These are phyloP conservation scores for Fistulina hepatica DNA, from an alignment of 1,284 basidiomycete genomes.

Conservation along the genomic window DNA sequence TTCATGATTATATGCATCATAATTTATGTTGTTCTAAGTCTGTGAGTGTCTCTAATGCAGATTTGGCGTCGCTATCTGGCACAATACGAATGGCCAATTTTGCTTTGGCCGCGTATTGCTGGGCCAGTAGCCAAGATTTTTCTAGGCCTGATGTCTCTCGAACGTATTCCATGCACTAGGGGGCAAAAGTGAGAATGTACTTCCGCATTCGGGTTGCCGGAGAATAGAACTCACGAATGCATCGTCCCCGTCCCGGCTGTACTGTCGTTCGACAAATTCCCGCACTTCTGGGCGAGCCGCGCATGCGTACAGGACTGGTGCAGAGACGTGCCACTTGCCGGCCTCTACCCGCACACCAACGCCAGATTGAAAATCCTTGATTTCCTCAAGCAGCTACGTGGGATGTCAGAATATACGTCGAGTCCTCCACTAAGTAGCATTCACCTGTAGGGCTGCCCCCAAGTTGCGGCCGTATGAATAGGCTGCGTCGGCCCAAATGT, in stretches of 20 bases:
- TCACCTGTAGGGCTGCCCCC: constrained; percentile 75
- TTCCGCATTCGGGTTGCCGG: neutral
- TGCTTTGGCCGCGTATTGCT: neutral
- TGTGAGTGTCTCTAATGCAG: too few species aligned
- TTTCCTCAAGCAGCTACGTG: constrained; percentile 72
- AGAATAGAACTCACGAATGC: neutral
- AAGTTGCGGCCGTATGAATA: constrained; percentile 79
- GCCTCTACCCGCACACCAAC: constrained; percentile 31
- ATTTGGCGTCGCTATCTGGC: too few species aligned
- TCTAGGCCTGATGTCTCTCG: too few species aligned
- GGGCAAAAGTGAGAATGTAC: neutral
- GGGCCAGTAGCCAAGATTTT: too few species aligned
- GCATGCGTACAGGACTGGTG: constrained; percentile 76
- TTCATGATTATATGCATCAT: too few species aligned
- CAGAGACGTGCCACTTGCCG: constrained; percentile 55
- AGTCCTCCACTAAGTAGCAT: constrained; percentile 1
- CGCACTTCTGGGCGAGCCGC: constrained; percentile 65
- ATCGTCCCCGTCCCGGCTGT: neutral
- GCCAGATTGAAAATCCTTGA: constrained; percentile 64
- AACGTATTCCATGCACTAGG: neutral
- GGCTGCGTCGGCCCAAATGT: constrained; percentile 72
- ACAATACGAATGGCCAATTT: too few species aligned
- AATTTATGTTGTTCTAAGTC: too few species aligned
- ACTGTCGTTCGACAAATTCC: constrained; percentile 1
- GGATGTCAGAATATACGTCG: constrained; percentile 4